Conservation (phyloP, 257 asterid genomes). For the Solanum okadae region DNA sequence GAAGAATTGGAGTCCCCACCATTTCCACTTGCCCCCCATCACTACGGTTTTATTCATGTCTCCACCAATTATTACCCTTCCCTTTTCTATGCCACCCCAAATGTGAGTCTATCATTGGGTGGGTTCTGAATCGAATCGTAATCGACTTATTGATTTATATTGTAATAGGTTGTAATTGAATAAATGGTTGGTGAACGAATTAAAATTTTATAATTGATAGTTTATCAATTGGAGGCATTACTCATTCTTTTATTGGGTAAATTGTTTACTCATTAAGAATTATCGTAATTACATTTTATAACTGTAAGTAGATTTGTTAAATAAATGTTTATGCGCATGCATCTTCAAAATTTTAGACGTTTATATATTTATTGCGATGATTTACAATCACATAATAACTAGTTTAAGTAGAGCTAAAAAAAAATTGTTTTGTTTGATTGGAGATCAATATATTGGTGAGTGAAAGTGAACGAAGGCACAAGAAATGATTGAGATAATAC, state of each 20-base stretch:
- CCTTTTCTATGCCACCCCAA: neutral
- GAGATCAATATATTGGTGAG: neutral
- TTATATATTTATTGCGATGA: too few relatives aligned
- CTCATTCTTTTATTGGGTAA: too few relatives aligned
- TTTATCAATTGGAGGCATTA: too few relatives aligned
- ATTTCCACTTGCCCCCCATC: neutral
- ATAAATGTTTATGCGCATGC: neutral
- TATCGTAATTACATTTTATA: too few relatives aligned
- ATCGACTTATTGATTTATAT: too few relatives aligned
- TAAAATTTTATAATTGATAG: too few relatives aligned
- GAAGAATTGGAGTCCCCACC: conserved; percentile 11
- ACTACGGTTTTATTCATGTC: neutral
- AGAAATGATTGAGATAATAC: neutral
- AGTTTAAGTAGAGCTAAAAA: neutral
- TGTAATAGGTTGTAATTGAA: too few relatives aligned
- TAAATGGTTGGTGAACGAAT: too few relatives aligned
- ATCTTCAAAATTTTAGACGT: neutral
- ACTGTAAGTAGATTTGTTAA: neutral
- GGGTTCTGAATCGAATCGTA: too few relatives aligned
- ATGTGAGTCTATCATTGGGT: too few relatives aligned
- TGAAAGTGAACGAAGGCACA: neutral
- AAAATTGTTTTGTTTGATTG: neutral
- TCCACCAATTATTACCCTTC: neutral
- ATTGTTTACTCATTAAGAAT: neutral
- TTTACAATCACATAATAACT: neutral